phyloP scores from a whole-genome alignment of 805 yeast genomes.

The Suhomyces tanzawaensis region DNA sequence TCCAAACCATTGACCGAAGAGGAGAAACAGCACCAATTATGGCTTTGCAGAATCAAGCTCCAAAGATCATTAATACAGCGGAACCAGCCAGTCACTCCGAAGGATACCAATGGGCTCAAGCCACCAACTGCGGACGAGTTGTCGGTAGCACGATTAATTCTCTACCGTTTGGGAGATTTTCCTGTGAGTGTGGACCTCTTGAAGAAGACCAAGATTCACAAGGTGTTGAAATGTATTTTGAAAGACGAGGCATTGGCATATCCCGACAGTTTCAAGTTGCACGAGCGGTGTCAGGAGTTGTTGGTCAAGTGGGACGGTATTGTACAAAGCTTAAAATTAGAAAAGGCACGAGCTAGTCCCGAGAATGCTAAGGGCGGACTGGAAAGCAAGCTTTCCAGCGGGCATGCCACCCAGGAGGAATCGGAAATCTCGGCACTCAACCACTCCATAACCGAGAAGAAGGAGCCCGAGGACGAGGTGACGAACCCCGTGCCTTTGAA shows the following conservation, averaged over 20 bases:
- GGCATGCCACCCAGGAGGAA: conserved; percentile 11
- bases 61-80: conserved; percentile 50
- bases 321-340: conserved; percentile 36
- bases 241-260: conserved; percentile 39
- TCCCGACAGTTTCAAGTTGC: conserved; percentile 45
- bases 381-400: conserved; percentile 4
- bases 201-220: conserved; percentile 47
- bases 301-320: conserved; percentile 40
- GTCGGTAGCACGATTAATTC: conserved; percentile 37
- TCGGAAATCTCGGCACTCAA: conserved; percentile 13
- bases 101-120: conserved; percentile 30
- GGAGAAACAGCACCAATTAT: conserved; percentile 44
- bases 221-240: conserved; percentile 49
- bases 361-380: conserved; percentile 1
- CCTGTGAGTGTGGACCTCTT: conserved; percentile 41
- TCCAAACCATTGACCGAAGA: conserved; percentile 28
- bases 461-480: conserved; percentile 5
- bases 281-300: conserved; percentile 42
- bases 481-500: neutral
- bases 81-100: conserved; percentile 38
- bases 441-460: conserved; percentile 7
- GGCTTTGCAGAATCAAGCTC: conserved; percentile 47
- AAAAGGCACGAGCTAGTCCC: conserved; percentile 16
- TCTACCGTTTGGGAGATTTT: conserved; percentile 42
- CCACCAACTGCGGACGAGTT: conserved; percentile 47